Base-by-base conservation (phyloP, 2,329 filamentous ascomycete genomes). In the Neofusicoccum parvum region DNA sequence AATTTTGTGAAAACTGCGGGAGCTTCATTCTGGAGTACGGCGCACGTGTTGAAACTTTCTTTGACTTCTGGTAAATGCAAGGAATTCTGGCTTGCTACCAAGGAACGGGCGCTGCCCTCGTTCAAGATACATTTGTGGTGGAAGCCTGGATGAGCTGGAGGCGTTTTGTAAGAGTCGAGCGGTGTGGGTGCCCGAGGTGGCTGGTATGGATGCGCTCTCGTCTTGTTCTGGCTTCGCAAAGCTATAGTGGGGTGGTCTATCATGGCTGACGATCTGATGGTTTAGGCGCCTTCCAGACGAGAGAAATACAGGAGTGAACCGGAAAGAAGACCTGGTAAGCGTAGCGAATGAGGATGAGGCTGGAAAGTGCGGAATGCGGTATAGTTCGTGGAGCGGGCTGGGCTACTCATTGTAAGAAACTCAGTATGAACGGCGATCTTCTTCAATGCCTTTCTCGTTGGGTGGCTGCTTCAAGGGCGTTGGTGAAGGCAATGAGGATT, bases 111-210 rank as follows among this genome's bases (percentile, higher is more conserved):
- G 1, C 72, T 74, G 54, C 50, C 63, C 4, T 46, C 68, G 27
- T 75, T 71, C 45, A 20, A 68, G 72, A 6, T 72, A 71, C 43
- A 68, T 75, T 39, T 46, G 64, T 7, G 65, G 71, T 1, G 73
- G 73, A 1, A 70, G 67, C 3, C 65, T 75, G 5, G 73, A 74
- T 54, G 70, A 74, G 20, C 67, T 70, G 0, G 65, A 69, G 11
- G 68, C 68, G 9, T 96, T 88, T 76, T 96, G 91, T 76, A 89
- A 66, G 32, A 62, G 67, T 15, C 49, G 71, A 41, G 68, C 67
- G 34, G 64, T 37, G 7, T 72, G 72, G 72, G 64, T 73, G 65
- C 71, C 70, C 2, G 69, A 71, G 64, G 62, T 73, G 46, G 69
- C 70, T 43, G 67, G 72, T 67, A 69, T 67, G 67, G 50, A 12